These are phyloP conservation scores for Nakaseomyces bracarensis DNA, from an alignment of 1,139 yeast genomes.

Conservation along the genomic window DNA sequence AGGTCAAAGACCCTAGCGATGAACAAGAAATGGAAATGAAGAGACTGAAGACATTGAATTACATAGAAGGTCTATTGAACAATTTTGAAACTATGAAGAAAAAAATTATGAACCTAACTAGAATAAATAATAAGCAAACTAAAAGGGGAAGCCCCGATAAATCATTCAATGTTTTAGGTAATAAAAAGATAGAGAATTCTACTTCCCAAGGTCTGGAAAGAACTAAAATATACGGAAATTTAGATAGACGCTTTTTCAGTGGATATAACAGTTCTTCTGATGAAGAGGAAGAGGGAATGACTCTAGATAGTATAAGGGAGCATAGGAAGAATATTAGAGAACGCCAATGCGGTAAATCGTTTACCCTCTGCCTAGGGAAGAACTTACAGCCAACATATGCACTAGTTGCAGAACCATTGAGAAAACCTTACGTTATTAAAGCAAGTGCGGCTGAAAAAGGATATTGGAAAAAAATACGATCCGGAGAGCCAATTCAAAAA, in stretches of 20 bases:
- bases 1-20: conserved; percentile 42
- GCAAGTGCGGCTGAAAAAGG: conserved; percentile 18
- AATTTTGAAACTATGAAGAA: conserved; percentile 41
- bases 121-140: conserved; percentile 10
- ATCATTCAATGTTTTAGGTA: conserved; percentile 14
- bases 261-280: conserved; percentile 29
- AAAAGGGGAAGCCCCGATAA: conserved; percentile 8
- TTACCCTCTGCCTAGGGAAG: conserved; percentile 17
- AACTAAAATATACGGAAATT: conserved; percentile 10
- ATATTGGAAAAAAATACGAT: conserved; percentile 14
- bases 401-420: conserved; percentile 28
- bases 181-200: conserved; percentile 8
- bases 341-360: conserved; percentile 20
- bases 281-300: conserved; percentile 26
- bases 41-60: conserved; percentile 43
- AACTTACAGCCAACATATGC: conserved; percentile 17
- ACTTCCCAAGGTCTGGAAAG: conserved; percentile 3
- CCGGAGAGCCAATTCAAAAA: background rate
- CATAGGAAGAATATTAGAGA: conserved; percentile 17
- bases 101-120: conserved; percentile 14
- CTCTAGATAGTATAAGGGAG: conserved; percentile 14
- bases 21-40: conserved; percentile 44
- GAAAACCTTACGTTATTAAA: conserved; percentile 23
- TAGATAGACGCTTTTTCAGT: conserved; percentile 19
- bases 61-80: conserved; percentile 40